phyloP scores from a whole-genome alignment of 2,329 filamentous ascomycete species.

The Fusarium falciforme region DNA sequence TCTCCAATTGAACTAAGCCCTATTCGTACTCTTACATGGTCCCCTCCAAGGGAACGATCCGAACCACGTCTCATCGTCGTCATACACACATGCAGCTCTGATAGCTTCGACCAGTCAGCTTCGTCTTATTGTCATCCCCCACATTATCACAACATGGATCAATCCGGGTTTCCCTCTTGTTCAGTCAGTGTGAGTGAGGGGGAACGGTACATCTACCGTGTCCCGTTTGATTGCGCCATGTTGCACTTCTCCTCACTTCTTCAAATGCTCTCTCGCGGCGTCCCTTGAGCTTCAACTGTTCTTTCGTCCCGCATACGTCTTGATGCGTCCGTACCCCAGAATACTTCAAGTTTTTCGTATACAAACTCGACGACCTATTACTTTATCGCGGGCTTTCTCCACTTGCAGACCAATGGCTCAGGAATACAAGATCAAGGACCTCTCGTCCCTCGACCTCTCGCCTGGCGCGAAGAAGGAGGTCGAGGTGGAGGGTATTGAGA shows the following conservation, averaged over 20 bases:
- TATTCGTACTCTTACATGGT: background rate
- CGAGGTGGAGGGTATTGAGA: constrained; percentile 89
- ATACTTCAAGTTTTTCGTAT: constrained; percentile 28
- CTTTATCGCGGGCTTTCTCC: constrained; percentile 36
- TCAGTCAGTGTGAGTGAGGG: background rate
- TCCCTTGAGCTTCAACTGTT: constrained; percentile 4
- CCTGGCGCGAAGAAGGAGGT: constrained; percentile 88
- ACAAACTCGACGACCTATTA: constrained; percentile 16
- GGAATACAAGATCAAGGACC: constrained; percentile 79
- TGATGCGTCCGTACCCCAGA: constrained; percentile 30
- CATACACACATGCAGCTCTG: constrained; percentile 19
- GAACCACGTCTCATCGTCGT: constrained; percentile 23
- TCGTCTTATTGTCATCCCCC: constrained; percentile 41
- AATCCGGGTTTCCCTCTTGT: constrained; percentile 24
- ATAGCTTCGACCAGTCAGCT: constrained; percentile 37
- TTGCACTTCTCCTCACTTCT: constrained; percentile 14
- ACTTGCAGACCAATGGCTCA: constrained; percentile 59
- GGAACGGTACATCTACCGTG: background rate
- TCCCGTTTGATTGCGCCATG: constrained; percentile 26
- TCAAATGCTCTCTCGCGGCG: background rate
- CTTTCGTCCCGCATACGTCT: constrained; percentile 19
- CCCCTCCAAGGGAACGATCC: background rate
- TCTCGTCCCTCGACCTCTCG: constrained; percentile 79
- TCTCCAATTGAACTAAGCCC: background rate
- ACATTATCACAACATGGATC: constrained; percentile 39